Percentiles rank a stretch among this genome's conserved stretches.
Evolutionary conservation across 2,329 filamentous ascomycete genomes (phyloP).

Genomic region (Fusarium zealandicum): DNA sequence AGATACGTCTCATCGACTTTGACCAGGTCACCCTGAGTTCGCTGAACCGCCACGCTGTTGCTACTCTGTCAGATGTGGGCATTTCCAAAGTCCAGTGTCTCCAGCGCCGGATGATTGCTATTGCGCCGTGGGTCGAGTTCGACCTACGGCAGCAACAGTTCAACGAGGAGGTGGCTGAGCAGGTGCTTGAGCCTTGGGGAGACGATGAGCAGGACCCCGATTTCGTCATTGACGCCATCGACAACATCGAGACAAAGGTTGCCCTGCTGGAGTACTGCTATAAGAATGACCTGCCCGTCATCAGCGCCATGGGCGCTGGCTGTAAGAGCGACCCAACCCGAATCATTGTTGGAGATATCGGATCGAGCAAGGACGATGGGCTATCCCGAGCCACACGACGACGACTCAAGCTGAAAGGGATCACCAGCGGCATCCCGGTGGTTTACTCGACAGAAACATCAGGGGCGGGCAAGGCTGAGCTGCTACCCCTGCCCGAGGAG

Average conservation of each 20-base stretch:
- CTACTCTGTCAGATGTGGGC: constrained; percentile 91
- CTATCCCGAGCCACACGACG: constrained; percentile 85
- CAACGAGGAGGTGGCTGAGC: constrained; percentile 68
- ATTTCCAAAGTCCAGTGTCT: constrained; percentile 91
- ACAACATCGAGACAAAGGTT: constrained; percentile 98
- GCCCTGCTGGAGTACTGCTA: constrained; percentile 88
- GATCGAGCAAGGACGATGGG: constrained; percentile 84
- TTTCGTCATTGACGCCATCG: constrained; percentile 96
- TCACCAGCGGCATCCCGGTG: constrained; percentile 85
- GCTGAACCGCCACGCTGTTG: constrained; percentile 93
- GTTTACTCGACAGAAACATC: constrained; percentile 93
- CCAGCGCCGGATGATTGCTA: constrained; percentile 78
- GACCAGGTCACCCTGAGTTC: constrained; percentile 96
- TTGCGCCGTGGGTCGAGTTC: constrained; percentile 91
- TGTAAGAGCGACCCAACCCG: constrained; percentile 88
- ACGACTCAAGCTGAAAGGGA: constrained; percentile 76
- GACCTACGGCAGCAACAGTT: constrained; percentile 89
- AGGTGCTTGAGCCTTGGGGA: constrained; percentile 72
- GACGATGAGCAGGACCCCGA: constrained; percentile 70
- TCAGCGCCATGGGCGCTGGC: constrained; percentile 95
- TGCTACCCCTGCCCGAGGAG: constrained; percentile 85
- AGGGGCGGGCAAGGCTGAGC: constrained; percentile 86
- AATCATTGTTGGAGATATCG: constrained; percentile 91
- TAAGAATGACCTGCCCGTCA: constrained; percentile 77
- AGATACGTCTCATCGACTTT: constrained; percentile 90